Conservation (phyloP, 345 rosid species). For the Populus tremula region DNA sequence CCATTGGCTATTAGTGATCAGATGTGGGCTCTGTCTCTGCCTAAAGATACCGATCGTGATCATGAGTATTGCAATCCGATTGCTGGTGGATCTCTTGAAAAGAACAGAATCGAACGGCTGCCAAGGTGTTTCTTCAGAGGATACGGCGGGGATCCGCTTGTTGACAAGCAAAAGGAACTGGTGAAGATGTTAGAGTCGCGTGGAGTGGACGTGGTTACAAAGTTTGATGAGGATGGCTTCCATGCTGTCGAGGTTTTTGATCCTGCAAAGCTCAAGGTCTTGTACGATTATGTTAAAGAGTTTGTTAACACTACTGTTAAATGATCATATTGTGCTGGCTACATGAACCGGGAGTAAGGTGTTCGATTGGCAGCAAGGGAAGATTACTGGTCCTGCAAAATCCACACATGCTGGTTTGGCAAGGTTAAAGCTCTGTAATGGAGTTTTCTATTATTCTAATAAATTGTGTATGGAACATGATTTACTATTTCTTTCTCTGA, state of each 20-base stretch:
- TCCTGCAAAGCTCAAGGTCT: slow-evolving; percentile 34
- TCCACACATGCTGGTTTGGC: too few species aligned
- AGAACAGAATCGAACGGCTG: slow-evolving; percentile 42
- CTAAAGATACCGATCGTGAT: slow-evolving; percentile 60
- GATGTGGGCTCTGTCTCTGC: slow-evolving; percentile 67
- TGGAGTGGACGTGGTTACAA: slow-evolving; percentile 53
- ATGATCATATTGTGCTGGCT: too few species aligned
- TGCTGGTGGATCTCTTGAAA: slow-evolving; percentile 22
- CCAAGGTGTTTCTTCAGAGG: slow-evolving; percentile 51
- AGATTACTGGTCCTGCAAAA: too few species aligned
- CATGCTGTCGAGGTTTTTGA: slow-evolving; percentile 73
- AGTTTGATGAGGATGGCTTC: slow-evolving; percentile 50
- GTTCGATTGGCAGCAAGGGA: too few species aligned
- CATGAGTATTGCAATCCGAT: slow-evolving; percentile 69
- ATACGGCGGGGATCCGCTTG: slow-evolving; percentile 67
- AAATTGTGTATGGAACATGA: too few species aligned
- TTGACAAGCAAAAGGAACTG: slow-evolving; percentile 62
- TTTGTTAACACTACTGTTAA: slow-evolving; percentile 26
- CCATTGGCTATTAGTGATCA: slow-evolving; percentile 55
- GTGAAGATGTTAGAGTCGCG: slow-evolving; percentile 46
- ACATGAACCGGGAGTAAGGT: too few species aligned
- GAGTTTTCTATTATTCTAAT: too few species aligned
- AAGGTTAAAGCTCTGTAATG: too few species aligned
- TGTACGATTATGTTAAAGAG: slow-evolving; percentile 29
- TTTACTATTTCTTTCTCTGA: too few species aligned